A percentile compares a stretch with the other conserved stretches of the same genome.
Evolutionary conservation across 2,329 filamentous ascomycete genomes (phyloP).

Genomic region (Pseudocercospora fuligena): DNA sequence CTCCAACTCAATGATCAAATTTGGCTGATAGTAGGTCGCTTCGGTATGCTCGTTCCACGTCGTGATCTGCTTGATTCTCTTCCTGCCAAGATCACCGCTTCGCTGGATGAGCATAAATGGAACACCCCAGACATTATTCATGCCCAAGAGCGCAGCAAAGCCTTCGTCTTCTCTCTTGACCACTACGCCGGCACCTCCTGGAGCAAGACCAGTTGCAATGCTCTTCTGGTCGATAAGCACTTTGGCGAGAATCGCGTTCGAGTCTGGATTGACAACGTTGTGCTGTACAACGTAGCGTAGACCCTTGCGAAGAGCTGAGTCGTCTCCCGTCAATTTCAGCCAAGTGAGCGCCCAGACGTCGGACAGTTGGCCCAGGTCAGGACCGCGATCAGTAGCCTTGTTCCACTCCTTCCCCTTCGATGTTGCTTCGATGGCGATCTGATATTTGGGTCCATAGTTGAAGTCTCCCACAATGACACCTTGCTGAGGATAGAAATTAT

Average conservation of each 20-base stretch:
- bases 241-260: conserved; percentile 15
- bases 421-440: neutral
- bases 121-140: conserved; percentile 18
- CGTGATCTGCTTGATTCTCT: conserved; percentile 22
- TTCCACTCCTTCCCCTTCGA: neutral
- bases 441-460: conserved; percentile 13
- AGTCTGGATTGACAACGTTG: conserved; percentile 19
- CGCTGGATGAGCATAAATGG: conserved; percentile 26
- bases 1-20: conserved; percentile 27
- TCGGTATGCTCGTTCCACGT: conserved; percentile 12
- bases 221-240: too few relatives aligned
- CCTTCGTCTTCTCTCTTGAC: conserved; percentile 13
- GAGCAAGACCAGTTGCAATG: too few relatives aligned
- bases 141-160: conserved; percentile 22
- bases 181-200: conserved; percentile 12
- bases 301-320: too few relatives aligned
- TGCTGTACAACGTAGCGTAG: conserved; percentile 19
- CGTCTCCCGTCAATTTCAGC: neutral
- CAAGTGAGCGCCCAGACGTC: conserved; percentile 24
- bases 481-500: conserved; percentile 7
- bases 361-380: conserved; percentile 21
- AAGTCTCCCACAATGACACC: conserved; percentile 15
- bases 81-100: conserved; percentile 13
- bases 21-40: conserved; percentile 14
- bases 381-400: neutral